A percentile compares a stretch with the other conserved stretches of the same genome.
These are phyloP conservation scores for Drosera spatulata DNA, from an alignment of 179 eudicot genomes.

Conservation along the genomic window DNA sequence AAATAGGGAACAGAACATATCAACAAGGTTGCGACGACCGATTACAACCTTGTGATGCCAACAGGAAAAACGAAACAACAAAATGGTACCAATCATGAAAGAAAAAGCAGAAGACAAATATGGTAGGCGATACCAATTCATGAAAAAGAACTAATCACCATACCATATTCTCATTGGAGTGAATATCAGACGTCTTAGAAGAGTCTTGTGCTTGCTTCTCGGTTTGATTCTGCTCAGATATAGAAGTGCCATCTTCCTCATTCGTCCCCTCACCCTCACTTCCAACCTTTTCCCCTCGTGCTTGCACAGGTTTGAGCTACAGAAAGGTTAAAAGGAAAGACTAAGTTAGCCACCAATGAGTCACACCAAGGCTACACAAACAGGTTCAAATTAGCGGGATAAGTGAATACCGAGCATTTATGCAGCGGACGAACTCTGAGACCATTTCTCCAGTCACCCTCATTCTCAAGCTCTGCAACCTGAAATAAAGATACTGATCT, in stretches of 20 bases:
- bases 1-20: too few relatives aligned
- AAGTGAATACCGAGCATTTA: constrained; percentile 23
- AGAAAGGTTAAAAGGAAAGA: not conserved
- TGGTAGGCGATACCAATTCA: too few relatives aligned
- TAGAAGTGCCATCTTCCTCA: constrained; percentile 54
- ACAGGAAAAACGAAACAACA: too few relatives aligned
- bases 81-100: too few relatives aligned
- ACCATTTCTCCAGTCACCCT: constrained; percentile 36
- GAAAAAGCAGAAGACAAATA: too few relatives aligned
- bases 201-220: constrained; percentile 50
- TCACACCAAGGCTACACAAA: too few relatives aligned
- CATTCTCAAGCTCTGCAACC: constrained; percentile 33
- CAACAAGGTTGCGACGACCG: too few relatives aligned
- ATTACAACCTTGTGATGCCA: too few relatives aligned
- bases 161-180: constrained; percentile 44
- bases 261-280: constrained; percentile 42
- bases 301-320: constrained; percentile 52
- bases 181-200: constrained; percentile 33
- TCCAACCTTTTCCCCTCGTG: constrained; percentile 54
- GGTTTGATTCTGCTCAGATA: constrained; percentile 41
- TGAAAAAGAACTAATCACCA: constrained; percentile 9
- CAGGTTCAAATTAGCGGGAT: not conserved
- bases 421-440: constrained; percentile 2
- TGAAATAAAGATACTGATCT: constrained; percentile 7
- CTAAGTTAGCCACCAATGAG: too few relatives aligned